Evolutionary conservation across 805 yeast species (phyloP).

Genomic region (Myxozyma mucilagina): DNA sequence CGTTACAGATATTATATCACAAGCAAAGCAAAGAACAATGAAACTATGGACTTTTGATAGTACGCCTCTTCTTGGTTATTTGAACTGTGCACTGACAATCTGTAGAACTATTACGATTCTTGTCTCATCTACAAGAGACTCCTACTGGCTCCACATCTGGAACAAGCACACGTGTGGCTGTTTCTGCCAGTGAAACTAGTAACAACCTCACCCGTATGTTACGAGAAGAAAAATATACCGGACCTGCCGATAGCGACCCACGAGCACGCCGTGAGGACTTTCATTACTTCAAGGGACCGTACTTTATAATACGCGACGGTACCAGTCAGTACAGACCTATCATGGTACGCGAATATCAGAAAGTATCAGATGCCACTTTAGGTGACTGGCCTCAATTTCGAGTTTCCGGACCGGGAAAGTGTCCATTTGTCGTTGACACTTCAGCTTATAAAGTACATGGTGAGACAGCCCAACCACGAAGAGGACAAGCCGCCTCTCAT

Average conservation of each 20-base stretch:
- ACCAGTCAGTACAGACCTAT: slow-evolving; percentile 78
- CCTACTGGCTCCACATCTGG: slow-evolving; percentile 3
- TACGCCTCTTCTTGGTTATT: slow-evolving; percentile 5
- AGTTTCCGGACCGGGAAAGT: slow-evolving; percentile 67
- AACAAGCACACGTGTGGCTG: background rate
- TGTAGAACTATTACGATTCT: slow-evolving; percentile 22
- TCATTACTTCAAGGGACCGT: slow-evolving; percentile 73
- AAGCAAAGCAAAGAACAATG: slow-evolving; percentile 60
- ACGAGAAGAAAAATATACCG: slow-evolving; percentile 80
- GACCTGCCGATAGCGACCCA: slow-evolving; percentile 88
- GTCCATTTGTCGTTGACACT: slow-evolving; percentile 64
- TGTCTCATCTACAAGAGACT: slow-evolving; percentile 21
- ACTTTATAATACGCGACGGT: slow-evolving; percentile 76
- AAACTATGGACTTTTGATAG: slow-evolving; percentile 87
- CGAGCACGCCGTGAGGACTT: slow-evolving; percentile 80
- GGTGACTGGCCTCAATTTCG: slow-evolving; percentile 61
- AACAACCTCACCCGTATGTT: slow-evolving; percentile 54
- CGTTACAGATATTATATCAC: slow-evolving; percentile 59
- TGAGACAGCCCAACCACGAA: slow-evolving; percentile 6
- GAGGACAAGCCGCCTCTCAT: background rate
- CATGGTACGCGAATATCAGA: slow-evolving; percentile 76
- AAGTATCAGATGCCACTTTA: slow-evolving; percentile 43
- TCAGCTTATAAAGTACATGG: background rate
- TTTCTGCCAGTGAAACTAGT: slow-evolving; percentile 15
- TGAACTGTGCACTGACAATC: background rate